Evolutionary conservation across 352 stramenopile genomes (phyloP), one percentile per base, ranked within the genome.

Genomic region (Hyaloperonospora brassicae): DNA sequence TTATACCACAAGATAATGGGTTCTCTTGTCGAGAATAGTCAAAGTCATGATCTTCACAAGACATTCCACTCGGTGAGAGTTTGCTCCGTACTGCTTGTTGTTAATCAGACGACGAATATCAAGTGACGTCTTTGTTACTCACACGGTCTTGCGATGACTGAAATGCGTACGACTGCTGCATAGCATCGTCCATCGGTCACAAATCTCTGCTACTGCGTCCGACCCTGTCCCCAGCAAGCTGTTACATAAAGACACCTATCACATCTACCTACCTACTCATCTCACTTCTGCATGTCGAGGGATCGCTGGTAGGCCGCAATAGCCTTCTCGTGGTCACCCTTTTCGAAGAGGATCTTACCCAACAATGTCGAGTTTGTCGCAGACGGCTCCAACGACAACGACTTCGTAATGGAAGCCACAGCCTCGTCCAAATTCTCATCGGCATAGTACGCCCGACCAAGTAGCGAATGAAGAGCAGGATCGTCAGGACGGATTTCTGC

Each of bases 341-440:
- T 91, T 51, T 93, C 84, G 47, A 92, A 93, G 25, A 92, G 61
- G 46, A 93, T 90, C 63, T 93, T 92, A 47, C 84, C 84, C 36
- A 92, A 59, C 50, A 93, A 57, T 35, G 84, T 93, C 57, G 72
- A 91, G 61, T 92, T 90, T 5, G 81, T 85, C 2, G 81, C 84
- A n/a, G 76, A 86, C 40, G 80, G 70, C 62, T 91, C 81, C 24
- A 91, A 58, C 23, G 83, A 70, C 7, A 93, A 50, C 35, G 84
- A 90, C 50, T 62, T 70, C 7, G 73, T 55, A 35, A 93, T 80
- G 47, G 79, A 73, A 34, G 64, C 43, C 38, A 89, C 70, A 10
- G 84, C 84, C 35, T 85, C 76, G 31, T 93, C 84, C 43, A 93
- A 56, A 51, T 91, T 89, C 52, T 90, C 75, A 49, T 91, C 81